Evolutionary conservation across 805 yeast species (phyloP).

Genomic region (Metschnikowia sp.): DNA sequence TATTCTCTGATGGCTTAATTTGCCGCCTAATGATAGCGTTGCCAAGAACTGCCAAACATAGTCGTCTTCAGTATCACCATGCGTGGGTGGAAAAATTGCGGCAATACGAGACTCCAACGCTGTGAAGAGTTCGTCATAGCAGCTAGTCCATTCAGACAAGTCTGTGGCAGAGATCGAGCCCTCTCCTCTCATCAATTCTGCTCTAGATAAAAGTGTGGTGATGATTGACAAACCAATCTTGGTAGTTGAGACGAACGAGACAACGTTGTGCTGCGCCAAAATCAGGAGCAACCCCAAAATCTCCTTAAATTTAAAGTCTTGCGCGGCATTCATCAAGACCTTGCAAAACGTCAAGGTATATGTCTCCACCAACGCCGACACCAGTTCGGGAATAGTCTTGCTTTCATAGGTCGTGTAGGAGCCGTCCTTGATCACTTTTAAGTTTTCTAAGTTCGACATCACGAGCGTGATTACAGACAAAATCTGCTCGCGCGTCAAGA

Average conservation of each 20-base stretch:
- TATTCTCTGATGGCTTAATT: constrained; percentile 84
- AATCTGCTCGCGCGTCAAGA: constrained; percentile 71
- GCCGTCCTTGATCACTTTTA: constrained; percentile 74
- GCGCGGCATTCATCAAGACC: constrained; percentile 75
- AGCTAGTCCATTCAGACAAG: constrained; percentile 67
- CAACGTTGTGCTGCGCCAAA: constrained; percentile 66
- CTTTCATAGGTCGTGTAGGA: constrained; percentile 63
- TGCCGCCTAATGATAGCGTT: constrained; percentile 86
- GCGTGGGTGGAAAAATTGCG: constrained; percentile 73
- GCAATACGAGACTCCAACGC: constrained; percentile 74
- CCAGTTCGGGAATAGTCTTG: constrained; percentile 51
- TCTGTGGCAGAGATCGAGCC: constrained; percentile 54
- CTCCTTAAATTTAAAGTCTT: constrained; percentile 76
- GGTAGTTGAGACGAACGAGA: constrained; percentile 62
- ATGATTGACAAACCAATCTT: constrained; percentile 83
- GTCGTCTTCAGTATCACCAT: constrained; percentile 50
- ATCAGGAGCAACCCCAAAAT: constrained; percentile 73
- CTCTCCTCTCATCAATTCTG: constrained; percentile 89
- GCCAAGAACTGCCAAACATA: constrained; percentile 98
- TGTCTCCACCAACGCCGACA: constrained; percentile 62
- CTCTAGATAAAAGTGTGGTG: constrained; percentile 87
- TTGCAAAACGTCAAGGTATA: constrained; percentile 82
- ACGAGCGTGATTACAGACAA: constrained; percentile 72
- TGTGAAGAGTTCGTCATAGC: constrained; percentile 80
- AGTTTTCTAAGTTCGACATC: constrained; percentile 74